Conservation (phyloP, 306 rosid species). For the Vicia sativa region DNA sequence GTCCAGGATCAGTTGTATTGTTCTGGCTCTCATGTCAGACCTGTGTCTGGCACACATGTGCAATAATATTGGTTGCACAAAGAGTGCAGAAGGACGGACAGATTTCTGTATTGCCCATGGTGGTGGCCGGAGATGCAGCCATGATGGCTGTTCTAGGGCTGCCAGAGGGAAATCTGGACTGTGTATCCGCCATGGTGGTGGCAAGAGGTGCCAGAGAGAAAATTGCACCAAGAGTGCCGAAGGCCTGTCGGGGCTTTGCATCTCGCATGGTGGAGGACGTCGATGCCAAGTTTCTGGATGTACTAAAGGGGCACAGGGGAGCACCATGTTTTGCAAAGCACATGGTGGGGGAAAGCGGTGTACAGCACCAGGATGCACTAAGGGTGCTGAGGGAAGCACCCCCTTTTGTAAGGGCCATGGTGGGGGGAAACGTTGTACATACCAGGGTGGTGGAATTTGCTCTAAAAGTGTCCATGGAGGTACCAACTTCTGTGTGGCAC, state of each 20-base stretch:
- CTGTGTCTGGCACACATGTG: no score
- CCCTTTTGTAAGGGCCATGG: constrained; percentile 94
- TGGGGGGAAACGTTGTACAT: constrained; percentile 92
- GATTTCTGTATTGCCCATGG: constrained; percentile 97
- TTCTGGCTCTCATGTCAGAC: no score
- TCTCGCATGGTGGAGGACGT: constrained; percentile 96
- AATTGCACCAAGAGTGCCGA: constrained; percentile 94
- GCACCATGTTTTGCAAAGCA: constrained; percentile 95
- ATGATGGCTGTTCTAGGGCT: constrained; percentile 81
- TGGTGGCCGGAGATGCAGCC: constrained; percentile 90
- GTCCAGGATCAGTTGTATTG: no score
- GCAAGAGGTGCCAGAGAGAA: constrained; percentile 91
- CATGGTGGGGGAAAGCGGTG: constrained; percentile 97
- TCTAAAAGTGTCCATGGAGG: constrained; percentile 95
- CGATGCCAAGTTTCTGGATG: constrained; percentile 81
- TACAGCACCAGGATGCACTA: constrained; percentile 86
- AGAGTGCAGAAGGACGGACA: constrained; percentile 97
- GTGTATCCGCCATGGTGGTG: constrained; percentile 95
- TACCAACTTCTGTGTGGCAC: constrained; percentile 93
- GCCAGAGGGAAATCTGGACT: constrained; percentile 96
- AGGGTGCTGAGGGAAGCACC: constrained; percentile 97
- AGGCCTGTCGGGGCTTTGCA: constrained; percentile 94
- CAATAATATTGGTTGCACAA: constrained; percentile 98
- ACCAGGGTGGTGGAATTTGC: constrained; percentile 79
- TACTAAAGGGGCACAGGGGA: constrained; percentile 96